Evolutionary conservation across 2,329 filamentous ascomycete species (phyloP).

Genomic region (Trichophyton mentagrophytes): DNA sequence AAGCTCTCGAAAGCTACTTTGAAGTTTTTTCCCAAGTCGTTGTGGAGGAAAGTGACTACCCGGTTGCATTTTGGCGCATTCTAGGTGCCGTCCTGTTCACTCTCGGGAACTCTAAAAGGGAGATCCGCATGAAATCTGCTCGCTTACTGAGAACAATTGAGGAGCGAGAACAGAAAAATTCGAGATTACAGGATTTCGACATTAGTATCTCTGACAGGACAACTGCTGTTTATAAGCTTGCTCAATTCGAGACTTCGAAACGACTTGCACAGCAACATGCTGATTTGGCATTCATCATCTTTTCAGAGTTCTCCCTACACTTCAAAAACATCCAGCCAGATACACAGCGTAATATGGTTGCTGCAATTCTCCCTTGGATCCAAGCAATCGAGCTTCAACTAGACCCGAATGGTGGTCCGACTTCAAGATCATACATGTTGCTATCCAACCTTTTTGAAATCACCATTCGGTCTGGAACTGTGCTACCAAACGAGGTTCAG

Average conservation of each 20-base stretch:
- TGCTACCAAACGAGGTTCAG: constrained; percentile 90
- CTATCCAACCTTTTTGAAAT: constrained; percentile 92
- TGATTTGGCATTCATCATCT: constrained; percentile 81
- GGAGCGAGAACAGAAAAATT: constrained; percentile 68
- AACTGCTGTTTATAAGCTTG: constrained; percentile 91
- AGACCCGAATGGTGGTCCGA: constrained; percentile 82
- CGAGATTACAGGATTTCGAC: constrained; percentile 91
- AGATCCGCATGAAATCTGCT: constrained; percentile 78
- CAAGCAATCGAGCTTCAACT: constrained; percentile 86
- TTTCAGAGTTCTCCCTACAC: constrained; percentile 87
- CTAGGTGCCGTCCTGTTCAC: constrained; percentile 82
- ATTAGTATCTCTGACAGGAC: constrained; percentile 98
- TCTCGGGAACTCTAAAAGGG: constrained; percentile 78
- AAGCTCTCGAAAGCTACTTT: constrained; percentile 90
- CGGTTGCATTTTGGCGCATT: constrained; percentile 79
- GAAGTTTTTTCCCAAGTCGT: constrained; percentile 81
- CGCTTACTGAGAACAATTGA: constrained; percentile 70
- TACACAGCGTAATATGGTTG: constrained; percentile 85
- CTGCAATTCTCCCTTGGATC: constrained; percentile 90
- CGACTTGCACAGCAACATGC: constrained; percentile 77
- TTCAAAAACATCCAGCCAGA: constrained; percentile 77
- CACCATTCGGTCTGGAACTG: constrained; percentile 79
- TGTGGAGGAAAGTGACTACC: constrained; percentile 68
- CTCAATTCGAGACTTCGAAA: constrained; percentile 93
- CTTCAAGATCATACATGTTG: constrained; percentile 83